Conservation (phyloP, 495 filamentous ascomycete species). For the Hypoxylon rickii region DNA sequence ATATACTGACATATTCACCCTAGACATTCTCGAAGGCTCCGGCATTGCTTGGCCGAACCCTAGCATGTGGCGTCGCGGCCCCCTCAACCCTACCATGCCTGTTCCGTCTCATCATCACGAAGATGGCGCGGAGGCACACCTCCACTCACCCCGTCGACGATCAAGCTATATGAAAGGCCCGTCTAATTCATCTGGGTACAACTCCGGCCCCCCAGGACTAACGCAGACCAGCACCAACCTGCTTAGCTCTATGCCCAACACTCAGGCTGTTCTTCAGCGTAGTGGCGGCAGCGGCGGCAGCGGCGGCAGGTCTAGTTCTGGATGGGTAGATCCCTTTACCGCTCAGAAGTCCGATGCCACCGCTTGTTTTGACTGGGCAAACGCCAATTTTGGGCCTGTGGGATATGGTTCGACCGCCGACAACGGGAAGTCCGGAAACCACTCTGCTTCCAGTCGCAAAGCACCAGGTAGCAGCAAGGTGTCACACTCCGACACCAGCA, state of each 20-base stretch:
- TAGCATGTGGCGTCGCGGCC: constrained; percentile 66
- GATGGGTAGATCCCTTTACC: constrained; percentile 42
- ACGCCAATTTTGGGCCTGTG: constrained; percentile 27
- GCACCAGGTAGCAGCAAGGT: constrained; percentile 31
- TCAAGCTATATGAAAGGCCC: constrained; percentile 30
- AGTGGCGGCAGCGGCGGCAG: constrained; percentile 21
- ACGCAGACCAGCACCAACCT: constrained; percentile 24
- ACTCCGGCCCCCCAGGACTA: constrained; percentile 16
- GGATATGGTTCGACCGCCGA: constrained; percentile 24
- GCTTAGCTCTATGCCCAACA: constrained; percentile 34
- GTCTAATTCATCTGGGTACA: constrained; percentile 13
- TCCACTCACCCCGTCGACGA: constrained; percentile 48
- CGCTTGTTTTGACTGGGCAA: constrained; percentile 45
- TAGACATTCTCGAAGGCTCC: constrained; percentile 73
- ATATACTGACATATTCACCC: constrained; percentile 3
- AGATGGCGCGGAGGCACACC: constrained; percentile 46
- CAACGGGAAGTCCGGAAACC: constrained; percentile 25
- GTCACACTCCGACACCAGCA: constrained; percentile 43
- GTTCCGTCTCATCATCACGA: constrained; percentile 47
- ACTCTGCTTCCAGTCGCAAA: constrained; percentile 26
- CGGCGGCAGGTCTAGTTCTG: constrained; percentile 19
- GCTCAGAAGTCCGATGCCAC: constrained; percentile 37
- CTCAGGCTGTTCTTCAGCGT: constrained; percentile 32
- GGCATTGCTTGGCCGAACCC: constrained; percentile 85
- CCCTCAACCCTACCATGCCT: constrained; percentile 42